Base-by-base conservation (phyloP, 805 yeast genomes). In the Wickerhamomyces kurtzmanii region DNA sequence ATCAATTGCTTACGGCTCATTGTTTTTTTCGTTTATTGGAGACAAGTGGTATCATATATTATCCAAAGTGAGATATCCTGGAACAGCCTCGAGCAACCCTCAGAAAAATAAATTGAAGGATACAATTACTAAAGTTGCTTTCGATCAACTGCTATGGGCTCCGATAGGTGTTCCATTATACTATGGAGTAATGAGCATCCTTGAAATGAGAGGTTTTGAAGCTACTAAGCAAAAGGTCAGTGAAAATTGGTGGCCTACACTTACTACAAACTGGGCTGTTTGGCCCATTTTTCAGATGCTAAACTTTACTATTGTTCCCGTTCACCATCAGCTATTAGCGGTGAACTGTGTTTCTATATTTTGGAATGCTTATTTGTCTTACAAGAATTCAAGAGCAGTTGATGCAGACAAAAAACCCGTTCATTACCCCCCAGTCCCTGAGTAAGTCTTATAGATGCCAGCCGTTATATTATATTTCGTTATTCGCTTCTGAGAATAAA, bases 281-380 rank as follows among this genome's bases (percentile, higher is more conserved):
- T 91, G 97, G 98, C 97, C 97, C 0, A 53, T 71, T 0, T 81
- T 91, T 37, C 97, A 91, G 54, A 44, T 75, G 30, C 37, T 77
- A 36, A 91, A 89, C 54, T 84, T 89, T 45, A 65, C 75, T 25
- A 43, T 82, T 6, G 68, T 85, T 3, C 96, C 96, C 0, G 68
- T 75, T 6, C 75, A 75, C 24, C 71, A 68, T 40, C 66, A 94
- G 21, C 51, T 87, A 25, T 43, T 82, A 25, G 60, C 74, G 8
- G 93, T 81, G 17, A 84, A 84, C 43, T 33, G 74, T 4, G 65
- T 82, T 15, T 73, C 89, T 26, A 70, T 86, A 16, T 71, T 76
- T 12, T 87, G 96, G 96, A 86, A 86, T 49, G 72, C 89, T 16
- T 84, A 66, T 45, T 49, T 87, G 38, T 79, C 89, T 39, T 60